phyloP scores from a whole-genome alignment of 2,329 filamentous ascomycete species.

The Aulographum hederae region DNA sequence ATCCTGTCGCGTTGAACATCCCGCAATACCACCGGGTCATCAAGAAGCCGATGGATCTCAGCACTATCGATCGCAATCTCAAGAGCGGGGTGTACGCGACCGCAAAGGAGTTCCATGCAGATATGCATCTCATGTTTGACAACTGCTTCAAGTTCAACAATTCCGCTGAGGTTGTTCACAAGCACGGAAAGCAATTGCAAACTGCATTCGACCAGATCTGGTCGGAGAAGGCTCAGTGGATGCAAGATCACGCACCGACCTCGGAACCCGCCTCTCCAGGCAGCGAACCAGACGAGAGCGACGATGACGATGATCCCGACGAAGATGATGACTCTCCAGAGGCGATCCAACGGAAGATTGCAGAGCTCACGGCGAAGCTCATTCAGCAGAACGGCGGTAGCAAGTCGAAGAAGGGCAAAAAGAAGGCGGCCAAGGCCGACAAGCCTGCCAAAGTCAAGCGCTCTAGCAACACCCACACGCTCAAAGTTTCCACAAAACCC shows the following conservation, averaged over 20 bases:
- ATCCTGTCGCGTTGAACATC: conserved; percentile 85
- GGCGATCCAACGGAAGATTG: conserved; percentile 48
- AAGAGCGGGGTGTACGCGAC: conserved; percentile 61
- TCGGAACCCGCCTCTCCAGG: conserved; percentile 44
- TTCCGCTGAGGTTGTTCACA: conserved; percentile 54
- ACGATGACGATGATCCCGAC: conserved; percentile 50
- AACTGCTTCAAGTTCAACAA: conserved; percentile 92
- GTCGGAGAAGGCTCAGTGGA: conserved; percentile 62
- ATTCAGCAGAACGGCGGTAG: not conserved
- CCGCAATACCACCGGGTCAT: conserved; percentile 85
- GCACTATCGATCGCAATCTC: conserved; percentile 64
- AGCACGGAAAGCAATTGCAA: conserved; percentile 54
- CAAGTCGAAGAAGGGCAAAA: conserved; percentile 25
- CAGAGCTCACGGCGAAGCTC: conserved; percentile 46
- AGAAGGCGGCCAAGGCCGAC: conserved; percentile 25
- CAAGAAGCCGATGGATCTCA: conserved; percentile 91
- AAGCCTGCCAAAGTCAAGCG: conserved; percentile 11
- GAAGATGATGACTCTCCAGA: conserved; percentile 31
- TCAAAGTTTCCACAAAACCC: conserved; percentile 5
- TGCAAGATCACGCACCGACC: conserved; percentile 53
- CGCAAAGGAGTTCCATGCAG: conserved; percentile 69
- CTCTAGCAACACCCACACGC: conserved; percentile 22
- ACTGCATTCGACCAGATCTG: conserved; percentile 59
- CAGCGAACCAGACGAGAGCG: conserved; percentile 42
- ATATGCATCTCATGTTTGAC: conserved; percentile 64